Base-by-base conservation (phyloP, 257 asterid genomes). In the Fraxinus quadrangulata region DNA sequence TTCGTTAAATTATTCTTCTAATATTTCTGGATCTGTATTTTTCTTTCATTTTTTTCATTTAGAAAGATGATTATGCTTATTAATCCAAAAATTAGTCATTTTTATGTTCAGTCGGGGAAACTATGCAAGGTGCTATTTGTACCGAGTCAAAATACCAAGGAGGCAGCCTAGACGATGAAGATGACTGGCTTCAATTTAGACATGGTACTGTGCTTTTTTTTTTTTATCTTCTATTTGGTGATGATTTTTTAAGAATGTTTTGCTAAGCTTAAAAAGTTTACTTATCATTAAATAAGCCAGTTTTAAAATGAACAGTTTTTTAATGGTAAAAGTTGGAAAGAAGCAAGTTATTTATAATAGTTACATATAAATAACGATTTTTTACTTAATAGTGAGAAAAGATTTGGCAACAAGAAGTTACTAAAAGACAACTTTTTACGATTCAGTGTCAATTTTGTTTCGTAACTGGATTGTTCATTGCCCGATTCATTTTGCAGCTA, bases 161-260 rank as follows among this genome's bases (percentile, higher is more conserved):
- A 45, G 89, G 94, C 88, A 88, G 80, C 79, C 78, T 88, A 59
- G 95, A 92, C 16, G 97, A 91, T 68, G 90, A 85, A 71, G 92
- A 89, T 24, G 88, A 83, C 59, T 89, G 94, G 97, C 86, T 77
- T 85, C 96, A 89, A 83, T 90, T 92, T 68, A 90, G 85, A 83
- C 87, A 85, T 36, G 92, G 99, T 96, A 89, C 61, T 16, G 2
- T 39, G 28, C 74, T 65, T 39, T 24, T 42, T 65, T 39, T 24
- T 42, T 59, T 47, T 76, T 34, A 30, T 14, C 65, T 31, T 73
- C 34, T n/a, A 56, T 21, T 56, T 21, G 24, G 24, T 17, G 26
- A 17, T 17, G 11, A 8, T 75, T 63, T 39, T 78, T 19, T 39
- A 30, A 72, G 33, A 19, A 72, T 72, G n/a, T 72, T 24, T 70